Conservation (phyloP, 2,329 filamentous ascomycete species). For the Blastomyces gilchristii region DNA sequence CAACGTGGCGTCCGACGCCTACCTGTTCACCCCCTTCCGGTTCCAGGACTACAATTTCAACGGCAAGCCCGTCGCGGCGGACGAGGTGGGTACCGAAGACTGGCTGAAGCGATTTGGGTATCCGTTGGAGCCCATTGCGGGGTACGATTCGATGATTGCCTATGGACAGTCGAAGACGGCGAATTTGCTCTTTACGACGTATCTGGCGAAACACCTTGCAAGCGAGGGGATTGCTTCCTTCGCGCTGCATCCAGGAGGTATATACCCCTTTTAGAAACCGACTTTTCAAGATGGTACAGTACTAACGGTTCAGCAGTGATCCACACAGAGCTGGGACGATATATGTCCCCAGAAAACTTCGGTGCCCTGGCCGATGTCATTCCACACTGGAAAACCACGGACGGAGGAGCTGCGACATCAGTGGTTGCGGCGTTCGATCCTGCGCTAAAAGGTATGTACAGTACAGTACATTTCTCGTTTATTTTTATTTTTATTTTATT, state of each 20-base stretch:
- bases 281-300: neutral
- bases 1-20: constrained; percentile 19
- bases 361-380: neutral
- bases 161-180: constrained; percentile 36
- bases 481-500: no score
- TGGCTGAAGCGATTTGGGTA: neutral
- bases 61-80: neutral
- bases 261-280: neutral
- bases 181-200: constrained; percentile 31
- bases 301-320: neutral
- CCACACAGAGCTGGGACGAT: neutral
- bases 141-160: constrained; percentile 18
- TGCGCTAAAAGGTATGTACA: constrained; percentile 20
- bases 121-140: neutral
- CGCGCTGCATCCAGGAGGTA: constrained; percentile 29
- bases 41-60: constrained; percentile 25
- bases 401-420: constrained; percentile 34
- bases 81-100: neutral
- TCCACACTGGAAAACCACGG: constrained; percentile 23
- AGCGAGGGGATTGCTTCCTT: constrained; percentile 25
- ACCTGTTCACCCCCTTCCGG: constrained; percentile 21
- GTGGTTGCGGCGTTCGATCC: constrained; percentile 37
- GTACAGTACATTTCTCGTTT: no score
- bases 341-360: neutral
- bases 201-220: constrained; percentile 24